phyloP scores from a whole-genome alignment of 495 filamentous ascomycete species.

The Penicillium diatomitis region DNA sequence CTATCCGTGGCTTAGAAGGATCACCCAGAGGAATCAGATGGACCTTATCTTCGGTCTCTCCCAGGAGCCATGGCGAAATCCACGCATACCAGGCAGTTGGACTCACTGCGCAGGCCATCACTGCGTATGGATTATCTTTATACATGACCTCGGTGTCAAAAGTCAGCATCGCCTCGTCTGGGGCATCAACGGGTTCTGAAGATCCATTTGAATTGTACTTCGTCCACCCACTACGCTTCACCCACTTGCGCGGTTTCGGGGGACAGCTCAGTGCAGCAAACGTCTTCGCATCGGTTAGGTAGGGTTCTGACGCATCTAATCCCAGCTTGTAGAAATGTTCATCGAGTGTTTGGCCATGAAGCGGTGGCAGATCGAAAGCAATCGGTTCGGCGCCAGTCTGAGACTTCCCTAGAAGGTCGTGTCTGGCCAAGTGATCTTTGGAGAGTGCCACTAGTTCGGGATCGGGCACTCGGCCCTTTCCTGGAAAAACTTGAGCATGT shows the following conservation, averaged over 20 bases:
- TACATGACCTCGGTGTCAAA: constrained; percentile 98
- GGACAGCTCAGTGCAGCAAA: constrained; percentile 60
- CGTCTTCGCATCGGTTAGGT: constrained; percentile 60
- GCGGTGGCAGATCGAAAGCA: constrained; percentile 70
- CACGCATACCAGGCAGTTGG: constrained; percentile 92
- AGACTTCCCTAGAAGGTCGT: constrained; percentile 86
- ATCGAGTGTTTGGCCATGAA: constrained; percentile 76
- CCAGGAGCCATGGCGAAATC: constrained; percentile 92
- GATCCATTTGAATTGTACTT: constrained; percentile 74
- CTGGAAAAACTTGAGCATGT: constrained; percentile 73
- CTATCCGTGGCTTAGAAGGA: constrained; percentile 54
- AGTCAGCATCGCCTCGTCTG: constrained; percentile 69
- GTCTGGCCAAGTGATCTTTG: constrained; percentile 70
- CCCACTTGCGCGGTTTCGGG: constrained; percentile 71
- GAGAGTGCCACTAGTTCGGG: constrained; percentile 68
- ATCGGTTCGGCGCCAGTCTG: constrained; percentile 66
- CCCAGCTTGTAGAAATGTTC: constrained; percentile 94
- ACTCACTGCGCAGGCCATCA: constrained; percentile 91
- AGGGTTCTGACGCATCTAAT: constrained; percentile 82
- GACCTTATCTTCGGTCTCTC: constrained; percentile 61
- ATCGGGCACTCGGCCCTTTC: constrained; percentile 46
- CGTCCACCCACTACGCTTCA: constrained; percentile 80
- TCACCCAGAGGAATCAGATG: constrained; percentile 86
- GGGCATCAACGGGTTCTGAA: constrained; percentile 60
- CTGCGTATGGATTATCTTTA: constrained; percentile 80